These are phyloP conservation scores for Magnolia changhungtana DNA, from an alignment of 164 flowering plant genomes.

Conservation along the genomic window DNA sequence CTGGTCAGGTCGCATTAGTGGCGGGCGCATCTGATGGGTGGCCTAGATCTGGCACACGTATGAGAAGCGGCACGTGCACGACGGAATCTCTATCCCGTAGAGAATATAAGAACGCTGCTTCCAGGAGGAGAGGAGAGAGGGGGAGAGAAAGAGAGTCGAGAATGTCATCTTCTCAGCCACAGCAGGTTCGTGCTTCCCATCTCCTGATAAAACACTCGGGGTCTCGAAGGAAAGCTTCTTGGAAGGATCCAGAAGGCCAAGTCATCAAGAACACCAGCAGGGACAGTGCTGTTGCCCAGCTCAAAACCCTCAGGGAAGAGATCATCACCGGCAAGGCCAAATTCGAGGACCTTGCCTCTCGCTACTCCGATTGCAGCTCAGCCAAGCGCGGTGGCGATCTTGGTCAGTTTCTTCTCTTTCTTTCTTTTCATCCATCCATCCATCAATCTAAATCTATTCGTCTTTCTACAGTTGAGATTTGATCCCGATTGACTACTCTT, in stretches of 20 bases:
- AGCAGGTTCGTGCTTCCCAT: constrained; percentile 46
- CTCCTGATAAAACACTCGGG: constrained; percentile 88
- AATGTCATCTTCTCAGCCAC: constrained; percentile 28
- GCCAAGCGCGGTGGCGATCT: constrained; percentile 99
- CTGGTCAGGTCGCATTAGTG: too few relatives aligned
- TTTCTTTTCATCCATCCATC: too few relatives aligned
- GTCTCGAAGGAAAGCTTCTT: constrained; percentile 81
- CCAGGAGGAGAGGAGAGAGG: not conserved
- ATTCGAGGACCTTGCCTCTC: constrained; percentile 70
- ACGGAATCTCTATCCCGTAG: too few relatives aligned
- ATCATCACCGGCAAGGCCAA: constrained; percentile 67
- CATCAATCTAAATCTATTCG: too few relatives aligned
- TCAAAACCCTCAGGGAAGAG: constrained; percentile 58
- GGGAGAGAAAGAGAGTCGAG: constrained; percentile 24
- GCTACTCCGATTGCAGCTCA: constrained; percentile 85
- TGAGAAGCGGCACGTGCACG: too few relatives aligned
- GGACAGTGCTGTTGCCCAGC: constrained; percentile 71
- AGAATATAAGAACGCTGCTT: too few relatives aligned
- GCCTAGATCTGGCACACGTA: too few relatives aligned
- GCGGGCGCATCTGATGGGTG: too few relatives aligned
- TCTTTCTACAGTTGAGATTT: too few relatives aligned
- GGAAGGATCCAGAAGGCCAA: constrained; percentile 94
- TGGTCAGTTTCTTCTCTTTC: constrained; percentile 39
- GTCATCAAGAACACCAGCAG: constrained; percentile 61
- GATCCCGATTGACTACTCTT: too few relatives aligned